Conservation (phyloP, 169 alveolate genomes). For the Plasmodium cynomolgi region DNA sequence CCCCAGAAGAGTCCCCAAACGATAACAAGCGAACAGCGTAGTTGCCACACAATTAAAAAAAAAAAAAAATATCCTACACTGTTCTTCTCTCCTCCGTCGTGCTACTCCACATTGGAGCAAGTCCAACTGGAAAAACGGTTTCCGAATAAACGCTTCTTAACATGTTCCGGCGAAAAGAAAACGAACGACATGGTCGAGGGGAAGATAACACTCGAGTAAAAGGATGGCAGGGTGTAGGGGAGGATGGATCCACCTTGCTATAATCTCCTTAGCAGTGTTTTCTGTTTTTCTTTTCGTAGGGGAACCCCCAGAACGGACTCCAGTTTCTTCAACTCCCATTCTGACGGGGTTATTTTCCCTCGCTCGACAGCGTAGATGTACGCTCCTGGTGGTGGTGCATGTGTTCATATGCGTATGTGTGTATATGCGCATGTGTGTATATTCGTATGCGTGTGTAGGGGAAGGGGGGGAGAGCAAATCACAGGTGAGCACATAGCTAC, state of each 20-base stretch:
- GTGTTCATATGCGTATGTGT: no score
- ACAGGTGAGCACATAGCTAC: not conserved
- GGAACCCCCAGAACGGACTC: slow-evolving; percentile 65
- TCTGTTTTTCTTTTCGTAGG: slow-evolving; percentile 37
- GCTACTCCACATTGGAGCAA: not conserved
- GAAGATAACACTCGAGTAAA: not conserved
- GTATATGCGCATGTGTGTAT: not conserved
- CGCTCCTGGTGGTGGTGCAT: slow-evolving; percentile 33
- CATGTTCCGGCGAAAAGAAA: not conserved
- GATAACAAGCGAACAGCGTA: not conserved
- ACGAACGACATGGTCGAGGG: not conserved
- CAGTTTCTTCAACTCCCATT: slow-evolving; percentile 22
- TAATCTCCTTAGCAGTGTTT: slow-evolving; percentile 45
- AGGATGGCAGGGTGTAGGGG: not conserved
- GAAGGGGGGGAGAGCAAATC: not conserved
- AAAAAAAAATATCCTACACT: not conserved
- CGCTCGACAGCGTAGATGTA: slow-evolving; percentile 59
- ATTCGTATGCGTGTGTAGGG: no score
- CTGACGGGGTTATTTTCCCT: slow-evolving; percentile 55
- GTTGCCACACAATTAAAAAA: not conserved
- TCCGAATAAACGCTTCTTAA: not conserved
- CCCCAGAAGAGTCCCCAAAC: no score
- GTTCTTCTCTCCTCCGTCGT: not conserved
- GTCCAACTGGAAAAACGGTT: not conserved
- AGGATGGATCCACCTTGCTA: not conserved